phyloP scores from a whole-genome alignment of 768 basidiomycete genomes.

The Albatrellus ellisii region DNA sequence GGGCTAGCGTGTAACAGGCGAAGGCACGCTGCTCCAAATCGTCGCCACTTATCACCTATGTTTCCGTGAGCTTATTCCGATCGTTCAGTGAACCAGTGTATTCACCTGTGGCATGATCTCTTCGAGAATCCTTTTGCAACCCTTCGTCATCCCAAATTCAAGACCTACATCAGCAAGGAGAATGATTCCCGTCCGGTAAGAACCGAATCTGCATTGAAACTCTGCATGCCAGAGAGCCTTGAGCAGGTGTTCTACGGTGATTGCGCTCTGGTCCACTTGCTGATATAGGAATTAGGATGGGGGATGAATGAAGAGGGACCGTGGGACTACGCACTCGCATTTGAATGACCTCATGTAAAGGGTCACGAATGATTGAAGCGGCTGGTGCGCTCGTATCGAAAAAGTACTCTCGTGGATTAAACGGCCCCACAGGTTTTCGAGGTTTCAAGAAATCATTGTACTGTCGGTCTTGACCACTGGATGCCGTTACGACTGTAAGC shows the following conservation, averaged over 20 bases:
- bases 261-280: conserved; percentile 51
- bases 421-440: conserved; percentile 41
- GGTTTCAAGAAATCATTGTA: conserved; percentile 55
- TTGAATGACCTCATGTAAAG: conserved; percentile 30
- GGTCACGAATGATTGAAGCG: conserved; percentile 26
- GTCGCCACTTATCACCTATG: conserved; percentile 53
- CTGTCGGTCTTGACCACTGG: conserved; percentile 50
- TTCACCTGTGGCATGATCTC: conserved; percentile 75
- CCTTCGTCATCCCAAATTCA: conserved; percentile 63
- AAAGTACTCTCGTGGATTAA: conserved; percentile 43
- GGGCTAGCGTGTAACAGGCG: conserved; percentile 58
- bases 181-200: conserved; percentile 57
- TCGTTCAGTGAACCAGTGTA: neutral
- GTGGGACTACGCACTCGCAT: conserved; percentile 21
- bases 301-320: neutral
- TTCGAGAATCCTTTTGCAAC: conserved; percentile 50
- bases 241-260: conserved; percentile 52
- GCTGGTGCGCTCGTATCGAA: conserved; percentile 25
- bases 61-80: neutral
- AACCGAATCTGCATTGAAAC: conserved; percentile 52
- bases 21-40: conserved; percentile 70
- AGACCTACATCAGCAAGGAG: conserved; percentile 68
- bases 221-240: conserved; percentile 71
- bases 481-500: neutral
- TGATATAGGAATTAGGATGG: conserved; percentile 18